Evolutionary conservation across 1,284 basidiomycete genomes (phyloP).

Genomic region (Flammula alnicola): DNA sequence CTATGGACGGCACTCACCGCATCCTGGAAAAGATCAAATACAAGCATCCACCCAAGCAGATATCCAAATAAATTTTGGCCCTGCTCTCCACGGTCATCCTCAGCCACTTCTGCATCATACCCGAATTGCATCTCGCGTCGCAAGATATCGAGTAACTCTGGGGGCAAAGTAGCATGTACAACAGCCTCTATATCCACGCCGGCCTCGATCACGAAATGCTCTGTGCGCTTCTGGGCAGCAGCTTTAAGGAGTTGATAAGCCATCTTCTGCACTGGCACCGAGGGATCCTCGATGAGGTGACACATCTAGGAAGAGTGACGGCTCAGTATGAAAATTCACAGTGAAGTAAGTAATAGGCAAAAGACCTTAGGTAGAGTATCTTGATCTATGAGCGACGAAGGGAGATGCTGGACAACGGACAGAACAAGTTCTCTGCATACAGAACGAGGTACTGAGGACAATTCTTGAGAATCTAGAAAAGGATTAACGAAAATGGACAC

Average conservation of each 20-base stretch:
- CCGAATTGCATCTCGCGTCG: constrained; percentile 44
- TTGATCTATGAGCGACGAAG: constrained; percentile 65
- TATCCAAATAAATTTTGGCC: constrained; percentile 57
- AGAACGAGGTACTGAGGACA: constrained; percentile 62
- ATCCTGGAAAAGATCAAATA: constrained; percentile 86
- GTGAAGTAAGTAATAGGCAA: not conserved
- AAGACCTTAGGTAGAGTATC: constrained; percentile 67
- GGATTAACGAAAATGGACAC: not conserved
- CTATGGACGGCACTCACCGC: constrained; percentile 64
- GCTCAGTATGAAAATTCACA: constrained; percentile 1
- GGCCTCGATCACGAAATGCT: constrained; percentile 83
- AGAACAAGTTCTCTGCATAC: constrained; percentile 71
- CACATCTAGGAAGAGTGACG: constrained; percentile 60
- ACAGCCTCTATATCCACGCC: constrained; percentile 69
- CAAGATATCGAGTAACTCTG: constrained; percentile 69
- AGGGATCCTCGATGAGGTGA: constrained; percentile 72
- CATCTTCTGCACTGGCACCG: constrained; percentile 69
- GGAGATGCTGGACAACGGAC: constrained; percentile 69
- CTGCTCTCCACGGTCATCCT: constrained; percentile 32
- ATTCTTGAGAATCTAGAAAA: constrained; percentile 35
- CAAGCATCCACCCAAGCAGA: constrained; percentile 89
- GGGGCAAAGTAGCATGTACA: constrained; percentile 61
- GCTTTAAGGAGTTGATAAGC: constrained; percentile 69
- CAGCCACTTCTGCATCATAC: constrained; percentile 39
- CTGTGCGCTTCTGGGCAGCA: constrained; percentile 72